Base-by-base conservation (phyloP, 805 yeast species). In the Saccharomycopsis javanensis region DNA sequence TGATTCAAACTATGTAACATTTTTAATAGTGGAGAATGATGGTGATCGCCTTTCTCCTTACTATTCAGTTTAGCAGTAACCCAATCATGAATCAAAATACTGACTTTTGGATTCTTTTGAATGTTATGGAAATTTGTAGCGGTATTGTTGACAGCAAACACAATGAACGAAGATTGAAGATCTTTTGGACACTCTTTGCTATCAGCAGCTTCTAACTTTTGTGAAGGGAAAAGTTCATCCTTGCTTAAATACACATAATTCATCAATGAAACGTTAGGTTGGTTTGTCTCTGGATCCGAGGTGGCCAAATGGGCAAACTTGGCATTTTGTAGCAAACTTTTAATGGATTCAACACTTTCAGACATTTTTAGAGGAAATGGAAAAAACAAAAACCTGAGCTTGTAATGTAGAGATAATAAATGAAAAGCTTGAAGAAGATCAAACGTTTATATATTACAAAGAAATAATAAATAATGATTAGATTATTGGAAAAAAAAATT, bases 201-300 rank as follows among this genome's bases (percentile, higher is more conserved):
- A 68, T 57, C 48, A 25, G 38, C n/a, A 28, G 25, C 30, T n/a
- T 52, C 30, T 16, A 20, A 16, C 15, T 28, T 31, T 30, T 37
- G 51, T 10, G 59, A 58, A 0, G 56, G 37, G 61, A 62, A 75
- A 0, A 73, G 65, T 27, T 72, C 69, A 16, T 67, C 65, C 5
- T 76, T 67, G 4, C 76, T 73, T 20, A 85, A 70, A 67, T 82
- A 88, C 3, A 91, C 83, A 70, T 88, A 92, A 71, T 88, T 92
- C 98, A 92, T 92, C 61, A 92, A 75, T 18, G 94, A 80, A 2
- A 90, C 96, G 60, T 91, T 94, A 5, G 98, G 98, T 50, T 81
- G 69, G 64, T 85, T 76, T 50, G 87, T 78, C 7, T 68, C 60
- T 8, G 68, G 68, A 54, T 75, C 73, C 59, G 89, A 80, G 1